phyloP scores from a whole-genome alignment of 192 early-diverging fungal species.

The Funneliformis geosporum region DNA sequence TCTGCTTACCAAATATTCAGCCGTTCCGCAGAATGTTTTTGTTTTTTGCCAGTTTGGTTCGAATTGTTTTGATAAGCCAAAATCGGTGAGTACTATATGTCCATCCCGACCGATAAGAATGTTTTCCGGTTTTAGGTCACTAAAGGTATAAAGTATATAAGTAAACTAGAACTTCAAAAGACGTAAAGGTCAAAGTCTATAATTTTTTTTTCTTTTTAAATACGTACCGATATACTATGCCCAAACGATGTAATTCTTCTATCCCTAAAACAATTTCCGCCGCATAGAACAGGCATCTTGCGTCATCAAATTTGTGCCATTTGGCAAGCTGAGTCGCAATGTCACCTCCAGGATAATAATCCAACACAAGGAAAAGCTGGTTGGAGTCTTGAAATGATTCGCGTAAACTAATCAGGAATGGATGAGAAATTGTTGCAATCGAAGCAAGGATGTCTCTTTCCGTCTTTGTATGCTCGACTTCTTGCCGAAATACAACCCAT shows the following conservation, averaged over 20 bases:
- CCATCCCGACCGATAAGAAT: conserved; percentile 73
- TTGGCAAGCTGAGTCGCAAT: conserved; percentile 82
- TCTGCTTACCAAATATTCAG: conserved; percentile 64
- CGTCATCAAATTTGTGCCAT: conserved; percentile 61
- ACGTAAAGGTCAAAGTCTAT: not conserved
- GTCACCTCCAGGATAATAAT: conserved; percentile 90
- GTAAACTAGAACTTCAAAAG: not conserved
- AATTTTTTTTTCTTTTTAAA: too few relatives aligned
- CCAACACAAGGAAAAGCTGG: conserved; percentile 87
- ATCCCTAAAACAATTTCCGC: conserved; percentile 88
- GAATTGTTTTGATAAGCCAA: conserved; percentile 87
- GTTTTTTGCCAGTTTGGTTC: conserved; percentile 44
- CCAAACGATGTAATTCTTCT: conserved; percentile 81
- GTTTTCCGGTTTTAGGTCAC: conserved; percentile 82
- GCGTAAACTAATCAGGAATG: conserved; percentile 87
- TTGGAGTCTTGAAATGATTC: conserved; percentile 87
- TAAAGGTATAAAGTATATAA: not conserved
- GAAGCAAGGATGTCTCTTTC: conserved; percentile 80
- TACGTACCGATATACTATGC: conserved; percentile 79
- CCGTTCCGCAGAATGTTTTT: conserved; percentile 76
- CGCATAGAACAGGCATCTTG: conserved; percentile 78
- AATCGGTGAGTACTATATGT: conserved; percentile 91
- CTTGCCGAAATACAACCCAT: conserved; percentile 73
- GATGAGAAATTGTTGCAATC: conserved; percentile 75
- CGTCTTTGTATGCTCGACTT: conserved; percentile 77